Evolutionary conservation across 306 rosid species (phyloP), one percentile per base, ranked within the genome.

Genomic region (Erythrophleum fordii): DNA sequence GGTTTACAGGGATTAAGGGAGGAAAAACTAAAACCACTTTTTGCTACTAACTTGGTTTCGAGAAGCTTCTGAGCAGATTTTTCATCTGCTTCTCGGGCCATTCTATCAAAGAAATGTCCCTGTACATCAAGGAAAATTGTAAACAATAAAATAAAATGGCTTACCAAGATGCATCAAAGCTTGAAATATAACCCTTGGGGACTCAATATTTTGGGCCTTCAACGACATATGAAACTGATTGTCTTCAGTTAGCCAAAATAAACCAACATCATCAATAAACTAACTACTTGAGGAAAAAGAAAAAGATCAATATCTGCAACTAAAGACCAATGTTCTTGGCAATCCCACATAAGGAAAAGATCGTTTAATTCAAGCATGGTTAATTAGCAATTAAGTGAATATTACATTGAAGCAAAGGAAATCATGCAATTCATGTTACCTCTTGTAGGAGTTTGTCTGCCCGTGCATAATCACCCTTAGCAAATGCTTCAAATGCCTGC

Each of bases 401-500:
- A 18, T 49, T 51, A 51, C 58, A 51, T 51, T 51, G 62, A 72
- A 45, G 42, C 35, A 20, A 62, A 56, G 49, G 31, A 42, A 53
- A 69, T 75, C 37, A 41, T 14, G 44, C 13, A 29, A 42, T 4
- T 42, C 44, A 73, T 60, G 4, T 29, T 64, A 86, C 86, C 84
- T 79, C 23, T 72, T 76, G 69, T 13, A 71, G 37, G 49, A 86
- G 73, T 75, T 81, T 79, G 31, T 82, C 83, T 53, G 84, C 81
- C 53, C 69, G 73, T 25, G 23, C 84, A 79, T 26, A 46, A 71
- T 86, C 86, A 71, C 82, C 62, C 64, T 64, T 73, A 13, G 28
- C 58, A 76, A 79, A 86, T 45, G 86, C 89, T 35, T 86, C 80
- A 53, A 82, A 68, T 55, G 89, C 89, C 89, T 86, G 77, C 56